These are phyloP conservation scores for Fraxinus latifolia DNA, from an alignment of 305 asterid species.

Conservation along the genomic window DNA sequence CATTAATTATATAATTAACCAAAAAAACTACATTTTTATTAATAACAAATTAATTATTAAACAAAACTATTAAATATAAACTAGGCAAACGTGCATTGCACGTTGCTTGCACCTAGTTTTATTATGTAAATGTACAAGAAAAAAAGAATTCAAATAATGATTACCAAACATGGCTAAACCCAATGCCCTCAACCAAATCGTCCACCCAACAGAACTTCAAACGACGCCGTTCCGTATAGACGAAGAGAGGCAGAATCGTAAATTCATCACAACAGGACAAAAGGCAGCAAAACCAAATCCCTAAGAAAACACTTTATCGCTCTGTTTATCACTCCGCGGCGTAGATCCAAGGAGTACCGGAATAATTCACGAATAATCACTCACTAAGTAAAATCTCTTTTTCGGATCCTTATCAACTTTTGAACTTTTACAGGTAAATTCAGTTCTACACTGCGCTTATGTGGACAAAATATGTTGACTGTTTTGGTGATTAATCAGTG, in stretches of 20 bases:
- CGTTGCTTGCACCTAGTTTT: too few relatives aligned
- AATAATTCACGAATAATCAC: neutral
- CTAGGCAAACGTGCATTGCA: too few relatives aligned
- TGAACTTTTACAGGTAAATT: neutral
- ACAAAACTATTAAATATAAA: too few relatives aligned
- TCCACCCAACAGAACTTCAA: neutral
- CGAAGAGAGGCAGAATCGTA: neutral
- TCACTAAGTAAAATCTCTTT: neutral
- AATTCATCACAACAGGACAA: neutral
- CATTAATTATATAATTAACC: too few relatives aligned
- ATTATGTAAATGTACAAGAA: too few relatives aligned
- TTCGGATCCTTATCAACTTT: neutral
- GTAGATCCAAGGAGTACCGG: neutral
- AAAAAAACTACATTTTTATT: too few relatives aligned
- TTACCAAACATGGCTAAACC: neutral
- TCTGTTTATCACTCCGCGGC: neutral
- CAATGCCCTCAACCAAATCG: neutral
- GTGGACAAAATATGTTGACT: neutral
- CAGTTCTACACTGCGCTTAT: neutral
- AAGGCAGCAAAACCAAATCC: constrained; percentile 1
- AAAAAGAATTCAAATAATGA: too few relatives aligned
- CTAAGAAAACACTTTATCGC: neutral
- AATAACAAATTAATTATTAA: too few relatives aligned
- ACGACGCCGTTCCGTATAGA: neutral
- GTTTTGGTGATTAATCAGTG: neutral